Base-by-base conservation (phyloP, 2,329 filamentous ascomycete species). In the Aspergillus bombycis region DNA sequence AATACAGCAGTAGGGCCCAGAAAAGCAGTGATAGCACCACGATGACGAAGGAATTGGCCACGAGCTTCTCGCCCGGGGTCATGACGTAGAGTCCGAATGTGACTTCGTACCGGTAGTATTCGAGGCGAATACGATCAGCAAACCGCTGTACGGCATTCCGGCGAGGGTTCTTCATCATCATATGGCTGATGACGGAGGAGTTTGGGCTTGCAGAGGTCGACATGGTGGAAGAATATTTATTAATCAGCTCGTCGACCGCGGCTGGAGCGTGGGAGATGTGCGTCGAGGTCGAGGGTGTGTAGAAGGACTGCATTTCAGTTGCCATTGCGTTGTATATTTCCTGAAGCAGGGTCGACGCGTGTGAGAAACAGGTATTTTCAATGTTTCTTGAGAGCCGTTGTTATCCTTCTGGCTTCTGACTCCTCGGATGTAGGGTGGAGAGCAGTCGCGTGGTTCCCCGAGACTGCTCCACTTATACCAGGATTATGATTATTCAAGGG, bases 51-150 rank as follows among this genome's bases (percentile, higher is more conserved):
- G 73, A 70, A 63, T 82, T 81, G 62, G 79, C 74, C 12, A 78
- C 73, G 10, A 78, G 65, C 62, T 81, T 83, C 67, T 83, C 80
- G 54, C 68, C 73, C 1, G 78, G 74, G 0, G 78, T 81, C 77
- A 83, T 75, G 28, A 81, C 73, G 65, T 82, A 82, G 8, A 79
- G 68, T 7, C 78, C 77, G 61, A 79, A 81, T 3, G 80, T 82
- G 54, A 82, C 79, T 67, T 83, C 79, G 65, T 82, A 82, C 60
- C 76, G 79, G 65, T 82, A 81, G 61, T 82, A 82, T 68, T 75
- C 76, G 26, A 82, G 75, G 36, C 75, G 74, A 58, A 78, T 54
- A 41, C 73, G 74, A 64, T 79, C 75, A 34, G 69, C 34, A 48
- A 69, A 36, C 16, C 74, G 75, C 54, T 72, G 72, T 23, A 78